Evolutionary conservation across 2,329 filamentous ascomycete species (phyloP), one percentile per base, ranked within the genome.

Genomic region (Pseudocercospora vitis): DNA sequence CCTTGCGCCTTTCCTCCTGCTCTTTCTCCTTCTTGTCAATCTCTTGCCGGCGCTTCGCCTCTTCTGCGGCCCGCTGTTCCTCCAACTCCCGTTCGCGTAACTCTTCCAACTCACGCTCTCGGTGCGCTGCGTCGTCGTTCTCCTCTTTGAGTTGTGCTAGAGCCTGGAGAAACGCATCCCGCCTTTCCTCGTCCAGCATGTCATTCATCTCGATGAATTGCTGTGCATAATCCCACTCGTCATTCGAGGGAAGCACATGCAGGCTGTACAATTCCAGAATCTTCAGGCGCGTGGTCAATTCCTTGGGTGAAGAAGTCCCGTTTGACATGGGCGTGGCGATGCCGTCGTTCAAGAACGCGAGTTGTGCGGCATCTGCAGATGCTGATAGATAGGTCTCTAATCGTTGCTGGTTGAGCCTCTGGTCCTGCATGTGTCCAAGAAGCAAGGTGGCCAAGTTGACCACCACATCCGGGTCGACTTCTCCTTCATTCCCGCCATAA

Each of bases 241-340:
- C 85, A 64, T 96, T 97, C 49, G 90, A 82, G 4, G 92, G 85
- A n/a, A 99, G 82, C 6, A 97, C 89, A 68, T 99, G 94, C 3
- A 99, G 80, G 1, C 91, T 95, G 71, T 96, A 99, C 7, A 99
- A 80, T 73, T 99, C 94, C 47, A 99, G 82, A 35, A 99, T 88
- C 75, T 95, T 95, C 59, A 96, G 85, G 40, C 91, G 82, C 3
- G 89, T 85, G 16, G 66, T 56, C 65, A 73, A 44, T 58, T 71
- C 58, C 63, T 71, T 66, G 64, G 74, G 57, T 32, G 63, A 62
- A 3, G 61, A 63, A 1, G 61, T 62, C 7, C 57, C 57, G 75
- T 55, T 81, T 72, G 61, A 91, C 79, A 65, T 84, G 82, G 59
- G 82, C 79, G 61, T 68, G 29, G 61, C 62, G 7, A 61, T 52